Evolutionary conservation across 73 alveolate species (phyloP), one percentile per base, ranked within the genome.

Genomic region (Paramecium caudatum): DNA sequence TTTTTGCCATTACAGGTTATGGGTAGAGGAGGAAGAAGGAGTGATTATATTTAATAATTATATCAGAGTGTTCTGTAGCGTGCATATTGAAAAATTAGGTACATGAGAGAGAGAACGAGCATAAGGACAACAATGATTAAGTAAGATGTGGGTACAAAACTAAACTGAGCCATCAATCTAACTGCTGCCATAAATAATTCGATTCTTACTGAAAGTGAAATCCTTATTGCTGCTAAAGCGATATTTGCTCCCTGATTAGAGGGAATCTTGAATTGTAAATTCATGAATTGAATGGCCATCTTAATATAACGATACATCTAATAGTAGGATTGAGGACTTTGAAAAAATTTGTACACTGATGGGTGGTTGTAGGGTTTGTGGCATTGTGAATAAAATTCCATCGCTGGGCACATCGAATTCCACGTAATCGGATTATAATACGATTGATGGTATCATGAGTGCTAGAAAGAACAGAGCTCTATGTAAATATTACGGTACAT

Each of bases 91-190:
- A 55, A 10, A 12, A 55, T 21, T 17, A 43, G 30, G 45, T 55
- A 55, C 21, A 55, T 16, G 23, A 55, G 7, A 27, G 80, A 55
- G 23, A 55, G 23, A 55, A 4, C 80, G n/a, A 55, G 45, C 80
- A 55, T 55, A 19, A 23, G 46, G 13, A 55, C 80, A 55, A 9
- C 30, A 43, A 55, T 55, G 12, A 55, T 55, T 55, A 55, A 55
- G 21, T 55, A 55, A 21, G 80, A 55, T 19, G 46, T 43, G 12
- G 80, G 80, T 2, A 55, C 80, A 10, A 55, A 55, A 55, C 30
- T 10, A 25, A 55, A 55, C 80, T 55, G 46, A 27, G 45, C 46
- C 80, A 55, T 55, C 80, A 55, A 55, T 55, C 80, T 55, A 55
- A 55, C 80, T 55, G 80, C 80, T 55, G 17, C 1, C 45, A 37